Percentiles rank a stretch among this genome's conserved stretches.
Evolutionary conservation across 192 early-diverging fungal genomes (phyloP).

Genomic region (Chytriomyces confervae): DNA sequence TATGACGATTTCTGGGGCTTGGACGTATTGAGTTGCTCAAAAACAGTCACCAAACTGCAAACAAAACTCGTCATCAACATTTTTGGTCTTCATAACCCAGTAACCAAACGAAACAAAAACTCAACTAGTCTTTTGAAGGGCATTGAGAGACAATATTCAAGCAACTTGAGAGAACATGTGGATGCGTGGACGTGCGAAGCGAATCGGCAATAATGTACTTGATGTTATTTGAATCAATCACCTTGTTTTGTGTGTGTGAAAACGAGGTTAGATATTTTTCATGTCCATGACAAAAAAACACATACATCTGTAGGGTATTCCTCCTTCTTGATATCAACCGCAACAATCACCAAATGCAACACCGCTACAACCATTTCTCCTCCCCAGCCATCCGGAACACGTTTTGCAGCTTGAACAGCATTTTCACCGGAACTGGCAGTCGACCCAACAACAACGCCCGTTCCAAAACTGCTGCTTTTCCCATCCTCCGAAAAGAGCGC

Average conservation of each 20-base stretch:
- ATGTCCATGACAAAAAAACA: background rate
- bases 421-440: background rate
- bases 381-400: background rate
- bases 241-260: background rate
- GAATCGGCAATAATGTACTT: conserved; percentile 28
- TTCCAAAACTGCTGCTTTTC: background rate
- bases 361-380: conserved; percentile 18
- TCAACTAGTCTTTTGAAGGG: conserved; percentile 19
- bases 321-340: background rate
- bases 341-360: conserved; percentile 28
- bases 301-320: conserved; percentile 14
- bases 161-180: conserved; percentile 18
- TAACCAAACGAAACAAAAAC: background rate
- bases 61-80: background rate
- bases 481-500: background rate
- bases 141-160: conserved; percentile 25
- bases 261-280: no score
- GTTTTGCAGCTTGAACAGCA: background rate
- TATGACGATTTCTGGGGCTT: background rate
- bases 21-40: background rate
- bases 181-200: background rate
- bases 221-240: conserved; percentile 29
- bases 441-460: background rate
- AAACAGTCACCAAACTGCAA: conserved; percentile 17
- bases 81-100: no score